Conservation (phyloP, 1,139 yeast species). For the Dujonia santamariae region DNA sequence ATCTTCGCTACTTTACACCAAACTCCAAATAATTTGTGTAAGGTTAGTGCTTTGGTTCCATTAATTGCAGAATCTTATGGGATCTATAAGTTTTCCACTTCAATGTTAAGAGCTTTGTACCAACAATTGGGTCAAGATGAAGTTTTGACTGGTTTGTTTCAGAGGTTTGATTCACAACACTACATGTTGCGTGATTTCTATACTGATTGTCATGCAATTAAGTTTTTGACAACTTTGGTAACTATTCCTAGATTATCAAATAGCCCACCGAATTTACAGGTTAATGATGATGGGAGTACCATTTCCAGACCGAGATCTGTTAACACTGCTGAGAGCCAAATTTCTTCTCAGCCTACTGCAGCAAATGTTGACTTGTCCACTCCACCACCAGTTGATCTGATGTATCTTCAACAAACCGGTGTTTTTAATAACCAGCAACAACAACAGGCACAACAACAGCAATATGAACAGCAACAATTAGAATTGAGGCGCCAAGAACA, state of each 20-base stretch:
- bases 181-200: slow-evolving; percentile 77
- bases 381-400: slow-evolving; percentile 43
- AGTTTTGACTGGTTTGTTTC: slow-evolving; percentile 70
- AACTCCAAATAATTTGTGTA: slow-evolving; percentile 71
- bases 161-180: slow-evolving; percentile 78
- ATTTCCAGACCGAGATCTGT: slow-evolving; percentile 41
- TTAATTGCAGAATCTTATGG: slow-evolving; percentile 93
- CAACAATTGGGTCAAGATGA: slow-evolving; percentile 75
- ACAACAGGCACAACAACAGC: slow-evolving; percentile 63
- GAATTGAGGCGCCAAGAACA: slow-evolving; percentile 46
- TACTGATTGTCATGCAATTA: slow-evolving; percentile 85
- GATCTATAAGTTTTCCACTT: slow-evolving; percentile 81
- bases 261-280: slow-evolving; percentile 64
- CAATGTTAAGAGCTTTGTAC: slow-evolving; percentile 89
- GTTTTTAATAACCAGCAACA: slow-evolving; percentile 32
- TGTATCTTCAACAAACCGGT: slow-evolving; percentile 49
- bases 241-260: slow-evolving; percentile 79
- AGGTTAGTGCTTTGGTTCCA: slow-evolving; percentile 85
- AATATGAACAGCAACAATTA: slow-evolving; percentile 60
- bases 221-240: slow-evolving; percentile 77
- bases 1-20: slow-evolving; percentile 72
- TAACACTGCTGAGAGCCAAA: slow-evolving; percentile 17
- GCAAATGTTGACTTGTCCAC: slow-evolving; percentile 24
- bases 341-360: slow-evolving; percentile 36
- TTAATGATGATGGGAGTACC: slow-evolving; percentile 42